Evolutionary conservation across 371 early-diverging fungal genomes (phyloP).

Genomic region (Mucor circinelloides): DNA sequence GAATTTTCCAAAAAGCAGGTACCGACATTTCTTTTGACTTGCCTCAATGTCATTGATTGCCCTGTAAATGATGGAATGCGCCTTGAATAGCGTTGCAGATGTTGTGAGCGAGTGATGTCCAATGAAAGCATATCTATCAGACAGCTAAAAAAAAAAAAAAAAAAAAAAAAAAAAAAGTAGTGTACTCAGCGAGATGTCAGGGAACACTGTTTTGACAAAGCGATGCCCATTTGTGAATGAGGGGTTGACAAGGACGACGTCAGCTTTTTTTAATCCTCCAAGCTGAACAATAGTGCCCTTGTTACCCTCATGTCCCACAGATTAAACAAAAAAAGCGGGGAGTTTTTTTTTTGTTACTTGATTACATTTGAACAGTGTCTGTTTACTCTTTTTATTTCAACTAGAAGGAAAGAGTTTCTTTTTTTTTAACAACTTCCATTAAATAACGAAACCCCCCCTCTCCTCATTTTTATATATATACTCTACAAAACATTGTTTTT

Average conservation of each 20-base stretch:
- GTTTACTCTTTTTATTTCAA: not conserved
- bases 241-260: constrained; percentile 1
- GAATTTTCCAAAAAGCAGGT: too few relatives aligned
- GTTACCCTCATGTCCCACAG: not conserved
- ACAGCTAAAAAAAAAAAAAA: too few relatives aligned
- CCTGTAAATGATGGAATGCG: too few relatives aligned
- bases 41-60: too few relatives aligned
- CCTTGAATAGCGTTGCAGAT: too few relatives aligned
- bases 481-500: not conserved
- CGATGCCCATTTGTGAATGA: not conserved
- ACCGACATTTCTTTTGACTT: too few relatives aligned
- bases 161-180: too few relatives aligned
- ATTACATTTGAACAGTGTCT: not conserved
- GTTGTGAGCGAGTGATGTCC: too few relatives aligned
- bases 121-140: too few relatives aligned
- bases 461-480: not conserved
- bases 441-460: constrained; percentile 7
- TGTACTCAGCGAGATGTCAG: not conserved
- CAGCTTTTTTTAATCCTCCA: not conserved
- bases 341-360: not conserved
- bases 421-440: not conserved
- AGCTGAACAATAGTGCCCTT: not conserved
- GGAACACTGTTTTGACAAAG: not conserved
- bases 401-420: not conserved
- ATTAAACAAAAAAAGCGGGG: constrained; percentile 1